Base-by-base conservation (phyloP, 2,329 filamentous ascomycete genomes). In the Fusarium pininemorale region DNA sequence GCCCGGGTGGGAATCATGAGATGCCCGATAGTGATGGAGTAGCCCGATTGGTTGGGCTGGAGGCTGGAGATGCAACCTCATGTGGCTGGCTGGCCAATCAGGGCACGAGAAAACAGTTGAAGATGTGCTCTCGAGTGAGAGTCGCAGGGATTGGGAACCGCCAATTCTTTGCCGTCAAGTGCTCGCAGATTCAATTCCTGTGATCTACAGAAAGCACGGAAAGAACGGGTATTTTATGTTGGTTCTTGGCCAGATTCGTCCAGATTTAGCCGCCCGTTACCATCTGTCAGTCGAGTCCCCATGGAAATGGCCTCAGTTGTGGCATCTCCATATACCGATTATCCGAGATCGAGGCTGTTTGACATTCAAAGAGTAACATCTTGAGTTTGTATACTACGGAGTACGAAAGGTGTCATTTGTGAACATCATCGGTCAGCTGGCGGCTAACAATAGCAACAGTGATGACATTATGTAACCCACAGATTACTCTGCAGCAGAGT, bases 1-100 rank as follows among this genome's bases (percentile, higher is more conserved):
- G 80, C 80, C 79, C 76, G 70, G 72, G 75, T 77, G 72, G 72
- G 69, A 71, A 74, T 51, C 59, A 74, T 72, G 72, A 69, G 64
- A 71, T 67, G 57, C 64, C 64, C 56, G 65, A 67, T 48, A 54
- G 37, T 57, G 63, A 71, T 61, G 54, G 68, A 59, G 63, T 60
- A 53, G 61, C 65, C 57, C 74, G 68, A 81, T 81, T 82, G 80
- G 80, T 57, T 69, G 37, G 35, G 32, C 20, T 44, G 62, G 69
- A 65, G 68, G 72, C 50, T 74, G 73, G 66, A 50, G 37, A 65
- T 63, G 63, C 61, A 66, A 60, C 51, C 54, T 51, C 51, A 72
- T 63, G 61, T 69, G 65, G 45, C 10, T 42, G 28, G 18, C 24
- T 53, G 55, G 54, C 80, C 80, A 81, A 81, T 81, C 55, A 70